Evolutionary conservation across 1,284 basidiomycete genomes (phyloP), one percentile per base, ranked within the genome.

Genomic region (Mrakiaceae sp.): DNA sequence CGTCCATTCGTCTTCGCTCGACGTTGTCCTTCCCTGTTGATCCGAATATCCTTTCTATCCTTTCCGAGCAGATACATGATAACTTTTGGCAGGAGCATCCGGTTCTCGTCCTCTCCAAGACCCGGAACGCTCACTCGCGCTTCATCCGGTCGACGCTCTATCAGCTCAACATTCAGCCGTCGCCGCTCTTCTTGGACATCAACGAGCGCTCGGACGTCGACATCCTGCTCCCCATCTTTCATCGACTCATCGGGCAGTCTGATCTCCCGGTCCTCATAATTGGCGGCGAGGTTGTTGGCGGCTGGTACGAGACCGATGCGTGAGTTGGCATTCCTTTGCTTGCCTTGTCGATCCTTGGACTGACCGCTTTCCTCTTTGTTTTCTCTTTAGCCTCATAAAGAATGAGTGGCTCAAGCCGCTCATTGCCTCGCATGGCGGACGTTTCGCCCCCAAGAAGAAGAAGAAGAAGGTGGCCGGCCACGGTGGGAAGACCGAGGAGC

Each of bases 361-460:
- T 59, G 48, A 60, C 49, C 49, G 1, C n/a, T 7, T 50, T 9
- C 11, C 8, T 52, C n/a, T 53, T 42, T 43, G 1, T 40, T 8
- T 51, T 27, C 49, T 16, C 27, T 44, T 44, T 6, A 61, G 60
- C 11, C 61, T 63, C 53, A 39, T 53, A 51, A 54, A 46, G 52
- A 16, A 43, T 39, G 10, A 14, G 46, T 4, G 11, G 11, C 42
- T 60, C 52, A 64, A 60, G 52, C 46, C 63, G 11, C 46, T 60
- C 11, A 60, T 64, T 47, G 10, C 47, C n/a, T 52, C 57, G 40
- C 44, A 52, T 48, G 60, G 61, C 43, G 61, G 51, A 9, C 27
- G 40, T 16, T 58, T 60, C 39, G 67, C 71, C 16, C 70, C 71
- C 11, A 73, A 73, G 64, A 70, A 70, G 60, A 62, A 67, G 16